Evolutionary conservation across 768 basidiomycete species (phyloP).

Genomic region (Kwoniella sp.): DNA sequence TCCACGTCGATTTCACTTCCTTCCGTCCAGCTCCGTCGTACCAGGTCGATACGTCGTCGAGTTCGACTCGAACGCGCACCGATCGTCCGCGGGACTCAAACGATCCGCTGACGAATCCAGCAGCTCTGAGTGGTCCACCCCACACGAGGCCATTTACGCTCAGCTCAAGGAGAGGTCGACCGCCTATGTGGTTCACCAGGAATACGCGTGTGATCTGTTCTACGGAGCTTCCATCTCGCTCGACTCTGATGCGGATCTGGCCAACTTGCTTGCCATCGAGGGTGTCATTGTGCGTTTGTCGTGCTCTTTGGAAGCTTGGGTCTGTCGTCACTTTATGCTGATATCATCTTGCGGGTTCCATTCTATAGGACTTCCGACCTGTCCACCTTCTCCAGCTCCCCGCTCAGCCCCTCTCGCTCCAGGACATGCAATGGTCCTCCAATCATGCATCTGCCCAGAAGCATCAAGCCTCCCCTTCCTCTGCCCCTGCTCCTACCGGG

Average conservation of each 20-base stretch:
- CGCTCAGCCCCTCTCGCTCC: background rate
- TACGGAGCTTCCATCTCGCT: constrained; percentile 65
- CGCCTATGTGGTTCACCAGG: constrained; percentile 41
- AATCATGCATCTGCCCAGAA: background rate
- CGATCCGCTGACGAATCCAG: constrained; percentile 8
- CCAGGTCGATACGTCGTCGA: constrained; percentile 67
- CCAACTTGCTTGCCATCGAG: constrained; percentile 59
- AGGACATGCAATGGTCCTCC: constrained; percentile 16
- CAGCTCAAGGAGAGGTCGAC: constrained; percentile 42
- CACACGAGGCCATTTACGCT: constrained; percentile 59
- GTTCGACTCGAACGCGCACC: constrained; percentile 57
- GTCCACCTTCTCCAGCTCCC: constrained; percentile 54
- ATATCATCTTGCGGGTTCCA: background rate
- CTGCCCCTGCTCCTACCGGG: background rate
- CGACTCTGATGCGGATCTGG: constrained; percentile 60
- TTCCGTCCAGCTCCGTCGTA: constrained; percentile 38
- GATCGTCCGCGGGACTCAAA: constrained; percentile 21
- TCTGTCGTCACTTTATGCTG: background rate
- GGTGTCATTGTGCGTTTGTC: constrained; percentile 59
- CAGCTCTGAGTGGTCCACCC: constrained; percentile 7
- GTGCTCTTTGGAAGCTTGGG: background rate
- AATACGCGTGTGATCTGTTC: constrained; percentile 63
- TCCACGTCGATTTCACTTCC: background rate
- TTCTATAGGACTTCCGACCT: constrained; percentile 63
- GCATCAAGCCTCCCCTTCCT: constrained; percentile 4